Conservation (phyloP, 768 basidiomycete species). For the Mycena latifolia region DNA sequence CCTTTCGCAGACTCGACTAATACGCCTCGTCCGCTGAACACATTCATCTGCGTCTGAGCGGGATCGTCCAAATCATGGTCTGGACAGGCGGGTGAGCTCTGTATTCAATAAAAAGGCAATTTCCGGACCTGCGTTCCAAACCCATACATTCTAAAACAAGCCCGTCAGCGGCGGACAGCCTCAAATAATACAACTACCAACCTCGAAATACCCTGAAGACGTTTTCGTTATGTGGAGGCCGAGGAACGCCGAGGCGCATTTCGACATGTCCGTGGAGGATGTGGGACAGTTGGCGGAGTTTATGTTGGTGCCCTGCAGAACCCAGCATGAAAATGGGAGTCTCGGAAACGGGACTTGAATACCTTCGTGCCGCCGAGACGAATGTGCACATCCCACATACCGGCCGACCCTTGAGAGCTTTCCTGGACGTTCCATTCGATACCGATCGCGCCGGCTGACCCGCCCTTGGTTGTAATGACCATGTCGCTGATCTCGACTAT, state of each 20-base stretch:
- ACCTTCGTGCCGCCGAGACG: conserved; percentile 35
- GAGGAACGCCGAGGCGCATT: too few species aligned
- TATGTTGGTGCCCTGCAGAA: too few species aligned
- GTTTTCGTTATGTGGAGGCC: conserved; percentile 49
- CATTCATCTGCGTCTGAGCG: conserved; percentile 7
- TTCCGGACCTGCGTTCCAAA: conserved; percentile 7
- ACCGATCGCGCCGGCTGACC: conserved; percentile 54
- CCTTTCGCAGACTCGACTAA: conserved; percentile 10
- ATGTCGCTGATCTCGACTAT: too few species aligned
- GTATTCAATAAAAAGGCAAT: too few species aligned
- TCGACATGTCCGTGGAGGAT: too few species aligned
- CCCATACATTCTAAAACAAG: conserved; percentile 19
- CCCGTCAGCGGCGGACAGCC: background rate
- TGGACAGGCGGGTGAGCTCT: background rate
- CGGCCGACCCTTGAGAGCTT: conserved; percentile 14
- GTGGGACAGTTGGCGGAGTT: too few species aligned
- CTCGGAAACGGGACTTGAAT: background rate
- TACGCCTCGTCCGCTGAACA: conserved; percentile 17
- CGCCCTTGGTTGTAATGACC: conserved; percentile 55
- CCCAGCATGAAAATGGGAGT: background rate
- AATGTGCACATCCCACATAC: conserved; percentile 37
- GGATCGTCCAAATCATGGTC: conserved; percentile 25
- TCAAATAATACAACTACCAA: background rate
- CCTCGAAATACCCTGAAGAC: conserved; percentile 25
- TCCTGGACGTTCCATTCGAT: conserved; percentile 51